Conservation (phyloP, 2,329 filamentous ascomycete genomes). For the Penicillium sp. region DNA sequence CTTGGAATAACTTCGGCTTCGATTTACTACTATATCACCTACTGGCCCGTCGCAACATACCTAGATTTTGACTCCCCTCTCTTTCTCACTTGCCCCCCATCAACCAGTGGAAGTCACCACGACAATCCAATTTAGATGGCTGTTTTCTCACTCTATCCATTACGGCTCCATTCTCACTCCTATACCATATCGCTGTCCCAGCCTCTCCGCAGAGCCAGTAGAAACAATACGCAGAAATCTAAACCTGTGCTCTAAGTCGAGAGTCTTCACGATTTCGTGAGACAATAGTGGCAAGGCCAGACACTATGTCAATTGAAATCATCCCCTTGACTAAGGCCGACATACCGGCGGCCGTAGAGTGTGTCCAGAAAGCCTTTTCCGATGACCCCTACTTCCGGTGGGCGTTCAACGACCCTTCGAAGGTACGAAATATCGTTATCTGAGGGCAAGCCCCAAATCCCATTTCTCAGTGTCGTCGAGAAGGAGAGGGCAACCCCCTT, state of each 20-base stretch:
- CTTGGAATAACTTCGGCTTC: constrained; percentile 13
- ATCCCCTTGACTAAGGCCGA: constrained; percentile 62
- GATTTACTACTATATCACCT: constrained; percentile 9
- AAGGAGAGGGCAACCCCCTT: not conserved
- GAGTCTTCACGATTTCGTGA: constrained; percentile 13
- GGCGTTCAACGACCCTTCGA: constrained; percentile 65
- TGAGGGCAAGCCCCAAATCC: too few species aligned
- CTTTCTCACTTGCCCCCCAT: constrained; percentile 10
- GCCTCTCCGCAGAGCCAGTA: constrained; percentile 40
- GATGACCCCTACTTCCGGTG: constrained; percentile 71
- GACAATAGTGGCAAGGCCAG: constrained; percentile 28
- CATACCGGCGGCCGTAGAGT: constrained; percentile 68
- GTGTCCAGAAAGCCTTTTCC: constrained; percentile 70
- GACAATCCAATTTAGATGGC: constrained; percentile 40
- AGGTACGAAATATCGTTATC: constrained; percentile 50
- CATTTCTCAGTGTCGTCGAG: not conserved
- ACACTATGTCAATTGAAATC: constrained; percentile 61
- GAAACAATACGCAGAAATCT: constrained; percentile 31
- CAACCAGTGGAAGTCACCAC: constrained; percentile 27
- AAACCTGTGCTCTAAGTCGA: constrained; percentile 27
- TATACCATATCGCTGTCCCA: constrained; percentile 44
- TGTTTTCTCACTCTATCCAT: constrained; percentile 39
- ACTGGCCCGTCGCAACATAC: constrained; percentile 15
- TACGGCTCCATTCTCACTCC: constrained; percentile 40
- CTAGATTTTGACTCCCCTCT: constrained; percentile 8